Evolutionary conservation across 2,329 filamentous ascomycete species (phyloP).

Genomic region (Phyllosticta citribraziliensis): DNA sequence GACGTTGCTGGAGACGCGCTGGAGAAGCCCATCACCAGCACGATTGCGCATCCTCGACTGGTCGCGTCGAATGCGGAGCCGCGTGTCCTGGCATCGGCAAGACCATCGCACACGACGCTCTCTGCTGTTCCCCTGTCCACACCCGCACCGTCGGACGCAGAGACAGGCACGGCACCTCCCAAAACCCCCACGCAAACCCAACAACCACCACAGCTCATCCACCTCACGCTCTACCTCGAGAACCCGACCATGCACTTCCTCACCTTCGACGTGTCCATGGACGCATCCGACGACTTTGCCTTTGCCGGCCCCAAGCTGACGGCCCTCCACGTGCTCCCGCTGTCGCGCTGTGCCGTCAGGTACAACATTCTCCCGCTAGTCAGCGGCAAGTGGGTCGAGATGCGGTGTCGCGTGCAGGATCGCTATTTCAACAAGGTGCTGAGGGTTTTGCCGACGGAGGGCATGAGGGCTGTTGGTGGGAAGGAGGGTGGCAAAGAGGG

Average conservation of each 20-base stretch:
- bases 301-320: conserved; percentile 82
- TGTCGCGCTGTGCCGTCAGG: conserved; percentile 63
- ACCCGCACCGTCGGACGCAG: background rate
- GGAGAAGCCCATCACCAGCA: conserved; percentile 31
- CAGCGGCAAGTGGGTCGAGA: conserved; percentile 57
- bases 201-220: conserved; percentile 16
- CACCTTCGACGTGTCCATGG: conserved; percentile 86
- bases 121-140: background rate
- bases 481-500: conserved; percentile 33
- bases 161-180: background rate
- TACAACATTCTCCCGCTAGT: conserved; percentile 64
- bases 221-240: conserved; percentile 63
- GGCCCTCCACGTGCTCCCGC: conserved; percentile 69
- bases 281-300: conserved; percentile 83
- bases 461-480: conserved; percentile 35
- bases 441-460: conserved; percentile 68
- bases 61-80: conserved; percentile 76
- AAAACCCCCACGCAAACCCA: background rate
- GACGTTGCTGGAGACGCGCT: background rate
- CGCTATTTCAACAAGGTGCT: conserved; percentile 89
- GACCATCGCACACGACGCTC: conserved; percentile 18
- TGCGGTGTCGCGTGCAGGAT: conserved; percentile 69
- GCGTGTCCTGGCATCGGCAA: conserved; percentile 56
- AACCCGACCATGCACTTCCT: conserved; percentile 93
- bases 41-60: conserved; percentile 68